A percentile compares a stretch with the other conserved stretches of the same genome.
These are phyloP conservation scores for Auricularia auricula-judae DNA, from an alignment of 768 basidiomycete genomes.

Conservation along the genomic window DNA sequence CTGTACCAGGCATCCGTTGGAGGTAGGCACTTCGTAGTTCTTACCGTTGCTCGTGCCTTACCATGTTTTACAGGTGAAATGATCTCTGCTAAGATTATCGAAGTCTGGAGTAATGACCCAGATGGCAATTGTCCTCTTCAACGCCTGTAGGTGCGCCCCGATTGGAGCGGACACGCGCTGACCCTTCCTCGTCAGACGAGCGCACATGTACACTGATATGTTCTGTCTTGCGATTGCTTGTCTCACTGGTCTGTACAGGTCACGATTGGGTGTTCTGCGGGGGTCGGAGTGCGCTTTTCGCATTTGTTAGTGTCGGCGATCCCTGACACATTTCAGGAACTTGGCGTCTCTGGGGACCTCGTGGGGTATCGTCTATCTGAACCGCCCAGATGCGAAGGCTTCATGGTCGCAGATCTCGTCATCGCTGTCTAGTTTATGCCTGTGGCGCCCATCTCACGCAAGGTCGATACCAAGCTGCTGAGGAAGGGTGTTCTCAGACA, in stretches of 20 bases:
- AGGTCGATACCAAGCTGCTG: conserved; percentile 21
- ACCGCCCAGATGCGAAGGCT: conserved; percentile 33
- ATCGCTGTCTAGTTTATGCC: conserved; percentile 39
- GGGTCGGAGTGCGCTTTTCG: too few relatives aligned
- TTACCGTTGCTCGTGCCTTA: not conserved
- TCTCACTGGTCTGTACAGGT: not conserved
- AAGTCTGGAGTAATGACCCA: not conserved
- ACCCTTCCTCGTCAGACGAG: not conserved
- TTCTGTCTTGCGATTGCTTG: not conserved
- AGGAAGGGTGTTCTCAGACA: conserved; percentile 15
- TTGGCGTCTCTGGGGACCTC: conserved; percentile 38
- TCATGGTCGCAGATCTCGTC: conserved; percentile 42
- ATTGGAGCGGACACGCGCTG: not conserved
- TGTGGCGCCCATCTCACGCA: conserved; percentile 27
- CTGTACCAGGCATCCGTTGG: not conserved
- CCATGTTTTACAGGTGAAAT: not conserved
- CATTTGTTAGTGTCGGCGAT: too few relatives aligned
- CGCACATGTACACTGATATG: not conserved
- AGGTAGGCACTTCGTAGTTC: not conserved
- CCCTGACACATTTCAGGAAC: conserved; percentile 17
- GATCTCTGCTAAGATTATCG: not conserved
- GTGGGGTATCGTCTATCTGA: conserved; percentile 40
- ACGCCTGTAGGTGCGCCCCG: not conserved
- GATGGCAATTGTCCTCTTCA: not conserved
- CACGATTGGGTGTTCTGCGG: not conserved